phyloP scores from a whole-genome alignment of 768 basidiomycete species.

The Gloeophyllum trabeum region DNA sequence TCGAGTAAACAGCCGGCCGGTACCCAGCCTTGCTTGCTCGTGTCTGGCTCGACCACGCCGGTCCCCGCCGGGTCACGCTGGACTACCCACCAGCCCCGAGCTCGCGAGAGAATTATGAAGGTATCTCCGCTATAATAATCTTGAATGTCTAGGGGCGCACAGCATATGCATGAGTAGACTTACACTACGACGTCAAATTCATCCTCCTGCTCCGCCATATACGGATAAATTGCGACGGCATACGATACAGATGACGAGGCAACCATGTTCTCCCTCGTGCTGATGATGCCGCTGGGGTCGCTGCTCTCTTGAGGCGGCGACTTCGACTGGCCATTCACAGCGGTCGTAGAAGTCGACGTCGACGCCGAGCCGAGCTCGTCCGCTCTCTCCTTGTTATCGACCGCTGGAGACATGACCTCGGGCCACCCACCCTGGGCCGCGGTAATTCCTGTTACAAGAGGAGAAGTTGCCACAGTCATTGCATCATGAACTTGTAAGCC shows the following conservation, averaged over 20 bases:
- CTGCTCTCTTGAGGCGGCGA: background rate
- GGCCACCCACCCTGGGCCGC: conserved; percentile 65
- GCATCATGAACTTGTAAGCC: conserved; percentile 61
- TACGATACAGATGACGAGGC: conserved; percentile 55
- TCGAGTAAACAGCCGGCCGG: conserved; percentile 95
- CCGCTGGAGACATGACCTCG: conserved; percentile 53
- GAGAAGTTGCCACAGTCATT: conserved; percentile 28
- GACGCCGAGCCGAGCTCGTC: conserved; percentile 25
- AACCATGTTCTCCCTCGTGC: too few relatives aligned
- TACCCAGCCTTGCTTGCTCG: conserved; percentile 89
- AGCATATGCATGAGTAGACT: too few relatives aligned
- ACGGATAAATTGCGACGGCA: conserved; percentile 96
- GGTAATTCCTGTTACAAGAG: conserved; percentile 45
- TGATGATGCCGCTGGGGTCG: conserved; percentile 12
- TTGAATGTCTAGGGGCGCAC: too few relatives aligned
- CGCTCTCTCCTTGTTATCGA: conserved; percentile 27
- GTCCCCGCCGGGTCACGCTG: conserved; percentile 86
- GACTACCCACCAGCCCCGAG: conserved; percentile 99
- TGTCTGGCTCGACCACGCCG: conserved; percentile 67
- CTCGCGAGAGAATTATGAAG: conserved; percentile 84
- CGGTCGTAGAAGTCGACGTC: background rate
- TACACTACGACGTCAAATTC: conserved; percentile 97
- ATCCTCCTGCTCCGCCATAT: conserved; percentile 96
- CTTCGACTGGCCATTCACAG: background rate
- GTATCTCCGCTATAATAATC: conserved; percentile 62